Conservation (phyloP, 2,329 filamentous ascomycete genomes). For the Exophiala mesophila region DNA sequence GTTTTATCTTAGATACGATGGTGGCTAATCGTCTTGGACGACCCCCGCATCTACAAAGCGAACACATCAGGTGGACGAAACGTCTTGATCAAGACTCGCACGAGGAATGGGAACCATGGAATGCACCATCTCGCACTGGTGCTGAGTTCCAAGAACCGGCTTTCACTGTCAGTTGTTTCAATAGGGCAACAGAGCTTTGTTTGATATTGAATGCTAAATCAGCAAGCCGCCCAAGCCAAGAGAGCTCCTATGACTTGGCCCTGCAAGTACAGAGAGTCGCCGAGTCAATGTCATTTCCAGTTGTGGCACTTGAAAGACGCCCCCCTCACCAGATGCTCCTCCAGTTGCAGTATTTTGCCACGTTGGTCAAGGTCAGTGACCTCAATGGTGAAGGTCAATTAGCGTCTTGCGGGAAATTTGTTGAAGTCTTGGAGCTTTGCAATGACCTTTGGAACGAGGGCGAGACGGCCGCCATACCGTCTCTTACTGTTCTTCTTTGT, state of each 20-base stretch:
- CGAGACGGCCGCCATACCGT: slow-evolving; percentile 13
- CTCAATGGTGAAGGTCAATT: not conserved
- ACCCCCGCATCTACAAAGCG: slow-evolving; percentile 40
- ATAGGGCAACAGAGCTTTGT: slow-evolving; percentile 41
- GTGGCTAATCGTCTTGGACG: slow-evolving; percentile 46
- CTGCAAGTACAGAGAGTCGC: slow-evolving; percentile 5
- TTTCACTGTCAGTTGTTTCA: slow-evolving; percentile 50
- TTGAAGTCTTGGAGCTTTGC: slow-evolving; percentile 10
- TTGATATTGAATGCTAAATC: slow-evolving; percentile 17
- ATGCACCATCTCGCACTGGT: slow-evolving; percentile 39
- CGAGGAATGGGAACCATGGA: slow-evolving; percentile 73
- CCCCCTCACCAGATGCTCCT: slow-evolving; percentile 20
- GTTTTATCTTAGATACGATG: slow-evolving; percentile 51
- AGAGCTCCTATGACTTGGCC: not conserved
- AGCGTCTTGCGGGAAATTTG: slow-evolving; percentile 1
- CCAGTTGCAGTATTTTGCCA: slow-evolving; percentile 12
- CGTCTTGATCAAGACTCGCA: slow-evolving; percentile 59
- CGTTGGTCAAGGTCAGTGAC: not conserved
- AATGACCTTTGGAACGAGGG: slow-evolving; percentile 10
- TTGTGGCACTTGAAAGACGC: slow-evolving; percentile 9
- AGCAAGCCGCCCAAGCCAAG: not conserved
- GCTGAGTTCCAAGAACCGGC: slow-evolving; percentile 34
- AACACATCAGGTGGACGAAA: slow-evolving; percentile 35
- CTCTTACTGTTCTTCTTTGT: slow-evolving; percentile 8
- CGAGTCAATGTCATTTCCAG: slow-evolving; percentile 10